Evolutionary conservation across 2,329 filamentous ascomycete genomes (phyloP), one percentile per base, ranked within the genome.

Genomic region (Tolypocladium guangdongense): DNA sequence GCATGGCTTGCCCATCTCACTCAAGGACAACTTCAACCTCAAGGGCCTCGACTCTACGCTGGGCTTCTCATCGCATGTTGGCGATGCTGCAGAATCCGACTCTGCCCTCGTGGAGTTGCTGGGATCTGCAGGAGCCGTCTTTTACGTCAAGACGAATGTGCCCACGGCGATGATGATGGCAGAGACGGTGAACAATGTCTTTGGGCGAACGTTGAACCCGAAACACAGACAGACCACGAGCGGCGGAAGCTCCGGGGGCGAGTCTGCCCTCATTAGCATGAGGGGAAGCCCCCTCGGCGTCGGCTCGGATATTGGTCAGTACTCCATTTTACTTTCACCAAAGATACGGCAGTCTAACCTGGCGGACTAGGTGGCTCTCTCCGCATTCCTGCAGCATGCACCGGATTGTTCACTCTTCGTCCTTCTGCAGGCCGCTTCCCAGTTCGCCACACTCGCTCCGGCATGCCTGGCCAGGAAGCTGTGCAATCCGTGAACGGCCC

Each of bases 21-120:
- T 90, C 48, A 90, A 90, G 62, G 86, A 89, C 68, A 83, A 84
- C 62, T 84, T 88, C 71, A 78, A 87, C 54, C 69, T 87, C 16
- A 64, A 66, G 2, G 82, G 81, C 7, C 72, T 81, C 14, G 81
- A 84, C 57, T 72, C 80, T 24, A 83, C 81, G 0, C 74, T 85
- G 1, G 85, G 86, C 6, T 84, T 90, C 56, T 77, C 78, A 0
- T 77, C 78, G 1, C 76, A 85, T 54, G 80, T 84, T 4, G 75
- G 77, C 39, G 73, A 83, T 47, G 82, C 84, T 0, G 81, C 74
- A 0, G 53, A 62, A 3, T 55, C 64, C 8, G 74, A 78, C 32
- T 62, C 74, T 4, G 62, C 68, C 4, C 65, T 78, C 0, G 70
- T 68, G 1, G 58, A 64, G 10, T 56, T 80, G 1, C 68, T 82